Evolutionary conservation across 2,329 filamentous ascomycete species (phyloP).

Genomic region (Cercospora berteroae): DNA sequence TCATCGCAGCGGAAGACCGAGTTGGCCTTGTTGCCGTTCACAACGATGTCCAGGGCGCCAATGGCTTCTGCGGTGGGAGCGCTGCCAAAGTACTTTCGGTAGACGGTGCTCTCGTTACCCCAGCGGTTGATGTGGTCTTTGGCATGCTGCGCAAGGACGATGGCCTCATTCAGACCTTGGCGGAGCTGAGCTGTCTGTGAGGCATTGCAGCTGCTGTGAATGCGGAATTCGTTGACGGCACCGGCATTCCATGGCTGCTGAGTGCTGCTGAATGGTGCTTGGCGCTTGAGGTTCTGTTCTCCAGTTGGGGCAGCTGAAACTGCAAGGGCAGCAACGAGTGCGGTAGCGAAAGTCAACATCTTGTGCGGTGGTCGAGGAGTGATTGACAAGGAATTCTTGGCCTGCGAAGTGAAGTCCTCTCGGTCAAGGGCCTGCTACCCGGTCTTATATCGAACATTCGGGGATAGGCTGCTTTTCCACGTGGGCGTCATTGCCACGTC

Average conservation of each 20-base stretch:
- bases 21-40: constrained; percentile 56
- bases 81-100: constrained; percentile 66
- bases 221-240: constrained; percentile 46
- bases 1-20: constrained; percentile 68
- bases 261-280: constrained; percentile 18
- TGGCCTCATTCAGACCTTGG: constrained; percentile 57
- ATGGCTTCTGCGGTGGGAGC: constrained; percentile 57
- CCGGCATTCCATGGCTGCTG: constrained; percentile 33
- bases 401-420: background rate
- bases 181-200: constrained; percentile 59
- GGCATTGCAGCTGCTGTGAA: constrained; percentile 65
- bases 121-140: constrained; percentile 60
- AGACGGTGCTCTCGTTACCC: constrained; percentile 58
- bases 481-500: constrained; percentile 7
- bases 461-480: background rate
- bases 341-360: constrained; percentile 15
- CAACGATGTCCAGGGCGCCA: constrained; percentile 62
- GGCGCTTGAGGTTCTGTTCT: constrained; percentile 14
- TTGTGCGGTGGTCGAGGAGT: constrained; percentile 7
- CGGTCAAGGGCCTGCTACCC: constrained; percentile 2
- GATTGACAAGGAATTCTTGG: background rate
- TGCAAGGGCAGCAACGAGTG: constrained; percentile 17
- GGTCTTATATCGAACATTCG: constrained; percentile 3
- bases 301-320: constrained; percentile 19
- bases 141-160: constrained; percentile 59